A percentile compares a stretch with the other conserved stretches of the same genome.
phyloP scores from a whole-genome alignment of 2,329 filamentous ascomycete genomes.

The Cladosporium phlei region DNA sequence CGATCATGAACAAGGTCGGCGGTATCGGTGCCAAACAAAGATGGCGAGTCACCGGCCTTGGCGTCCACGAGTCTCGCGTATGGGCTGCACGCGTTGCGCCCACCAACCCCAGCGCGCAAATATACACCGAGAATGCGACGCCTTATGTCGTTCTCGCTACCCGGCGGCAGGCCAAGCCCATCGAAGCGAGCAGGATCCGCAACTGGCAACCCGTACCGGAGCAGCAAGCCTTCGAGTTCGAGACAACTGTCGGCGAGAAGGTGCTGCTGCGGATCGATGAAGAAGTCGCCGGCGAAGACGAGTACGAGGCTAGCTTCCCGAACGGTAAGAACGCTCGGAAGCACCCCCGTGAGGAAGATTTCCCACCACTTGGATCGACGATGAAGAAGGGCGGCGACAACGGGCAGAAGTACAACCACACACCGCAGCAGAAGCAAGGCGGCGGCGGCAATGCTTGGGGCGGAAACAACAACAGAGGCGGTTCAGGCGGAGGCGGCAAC shows the following conservation, averaged over 20 bases:
- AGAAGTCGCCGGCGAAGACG: constrained; percentile 59
- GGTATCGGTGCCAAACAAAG: constrained; percentile 77
- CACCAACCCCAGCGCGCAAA: constrained; percentile 59
- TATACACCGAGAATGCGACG: constrained; percentile 72
- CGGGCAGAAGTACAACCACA: constrained; percentile 32
- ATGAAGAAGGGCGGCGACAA: constrained; percentile 27
- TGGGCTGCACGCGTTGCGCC: constrained; percentile 83
- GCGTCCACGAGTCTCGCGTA: constrained; percentile 69
- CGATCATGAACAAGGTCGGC: constrained; percentile 75
- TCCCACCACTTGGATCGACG: constrained; percentile 29
- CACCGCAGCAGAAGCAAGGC: constrained; percentile 11
- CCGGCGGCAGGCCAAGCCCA: constrained; percentile 67
- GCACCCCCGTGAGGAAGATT: constrained; percentile 55
- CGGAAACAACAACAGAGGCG: constrained; percentile 46
- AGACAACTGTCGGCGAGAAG: constrained; percentile 82
- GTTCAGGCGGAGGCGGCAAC: constrained; percentile 36
- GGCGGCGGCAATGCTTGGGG: constrained; percentile 36
- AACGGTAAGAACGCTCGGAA: constrained; percentile 52
- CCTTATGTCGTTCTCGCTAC: constrained; percentile 81
- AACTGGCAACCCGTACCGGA: constrained; percentile 74
- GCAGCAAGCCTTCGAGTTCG: constrained; percentile 69
- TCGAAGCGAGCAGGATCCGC: constrained; percentile 75
- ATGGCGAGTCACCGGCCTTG: constrained; percentile 78
- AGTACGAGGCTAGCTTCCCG: constrained; percentile 47
- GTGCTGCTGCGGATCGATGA: constrained; percentile 74